Evolutionary conservation across 768 basidiomycete species (phyloP).

Genomic region (Auricularia sp.): DNA sequence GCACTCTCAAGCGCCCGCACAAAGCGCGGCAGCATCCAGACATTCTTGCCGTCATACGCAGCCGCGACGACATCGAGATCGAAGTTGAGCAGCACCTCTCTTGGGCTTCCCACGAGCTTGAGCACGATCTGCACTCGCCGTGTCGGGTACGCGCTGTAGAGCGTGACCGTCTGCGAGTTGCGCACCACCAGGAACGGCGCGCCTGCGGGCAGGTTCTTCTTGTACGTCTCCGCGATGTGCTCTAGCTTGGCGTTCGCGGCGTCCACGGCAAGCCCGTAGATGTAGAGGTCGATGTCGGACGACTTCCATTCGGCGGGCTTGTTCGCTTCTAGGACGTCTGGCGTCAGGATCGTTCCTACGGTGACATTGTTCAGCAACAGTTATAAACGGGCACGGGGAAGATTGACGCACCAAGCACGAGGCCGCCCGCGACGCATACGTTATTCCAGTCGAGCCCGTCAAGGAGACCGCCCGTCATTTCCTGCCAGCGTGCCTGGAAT

Average conservation of each 20-base stretch:
- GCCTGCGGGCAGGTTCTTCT: conserved; percentile 4
- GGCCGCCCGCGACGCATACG: conserved; percentile 10
- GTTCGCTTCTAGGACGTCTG: neutral
- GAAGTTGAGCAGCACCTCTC: conserved; percentile 11
- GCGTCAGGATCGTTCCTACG: conserved; percentile 2
- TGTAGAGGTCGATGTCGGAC: conserved; percentile 11
- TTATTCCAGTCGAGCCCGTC: conserved; percentile 10
- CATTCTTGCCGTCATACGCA: conserved; percentile 7
- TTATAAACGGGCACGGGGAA: no score
- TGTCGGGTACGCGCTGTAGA: conserved; percentile 6
- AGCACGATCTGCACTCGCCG: conserved; percentile 9
- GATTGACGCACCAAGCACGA: conserved; percentile 3
- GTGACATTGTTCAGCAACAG: no score
- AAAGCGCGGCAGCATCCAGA: conserved; percentile 9
- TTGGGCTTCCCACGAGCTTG: conserved; percentile 4
- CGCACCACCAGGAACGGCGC: conserved; percentile 7
- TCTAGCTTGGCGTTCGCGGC: conserved; percentile 6
- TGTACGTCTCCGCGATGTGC: conserved; percentile 7
- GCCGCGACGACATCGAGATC: conserved; percentile 10
- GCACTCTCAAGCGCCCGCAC: conserved; percentile 10
- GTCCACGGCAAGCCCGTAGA: conserved; percentile 6
- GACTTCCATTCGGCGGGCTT: conserved; percentile 3
- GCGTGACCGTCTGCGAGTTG: conserved; percentile 9
- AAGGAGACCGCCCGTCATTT: conserved; percentile 4
- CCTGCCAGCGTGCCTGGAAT: conserved; percentile 1